These are phyloP conservation scores for Cryptococcus wingfieldii DNA, from an alignment of 1,284 basidiomycete species.

Conservation along the genomic window DNA sequence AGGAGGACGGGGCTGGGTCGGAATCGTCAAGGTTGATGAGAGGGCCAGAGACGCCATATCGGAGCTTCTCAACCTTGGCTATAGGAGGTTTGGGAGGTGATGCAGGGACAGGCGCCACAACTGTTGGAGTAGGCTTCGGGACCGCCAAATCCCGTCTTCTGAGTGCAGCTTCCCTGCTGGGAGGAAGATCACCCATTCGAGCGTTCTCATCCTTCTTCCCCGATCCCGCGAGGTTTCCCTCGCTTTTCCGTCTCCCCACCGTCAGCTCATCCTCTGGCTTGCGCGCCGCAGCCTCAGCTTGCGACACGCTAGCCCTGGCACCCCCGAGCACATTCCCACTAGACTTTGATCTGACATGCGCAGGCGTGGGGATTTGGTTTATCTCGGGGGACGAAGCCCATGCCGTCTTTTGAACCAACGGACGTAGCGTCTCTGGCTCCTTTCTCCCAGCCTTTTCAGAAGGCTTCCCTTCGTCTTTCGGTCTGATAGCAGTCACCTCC, in stretches of 20 bases:
- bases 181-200: conserved; percentile 13
- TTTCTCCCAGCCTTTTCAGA: background rate
- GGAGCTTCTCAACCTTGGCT: background rate
- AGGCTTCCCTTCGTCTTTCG: background rate
- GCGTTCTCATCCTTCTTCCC: background rate
- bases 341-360: too few species aligned
- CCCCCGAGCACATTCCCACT: too few species aligned
- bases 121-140: background rate
- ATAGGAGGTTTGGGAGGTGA: too few species aligned
- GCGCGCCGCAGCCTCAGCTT: too few species aligned
- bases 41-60: conserved; percentile 17
- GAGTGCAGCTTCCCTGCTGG: conserved; percentile 34
- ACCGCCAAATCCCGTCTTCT: conserved; percentile 23
- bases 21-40: conserved; percentile 27
- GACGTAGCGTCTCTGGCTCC: too few species aligned
- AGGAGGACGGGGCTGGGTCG: background rate
- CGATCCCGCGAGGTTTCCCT: background rate
- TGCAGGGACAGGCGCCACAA: background rate
- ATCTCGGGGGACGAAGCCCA: too few species aligned
- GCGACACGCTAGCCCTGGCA: too few species aligned
- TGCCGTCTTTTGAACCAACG: too few species aligned
- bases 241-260: background rate
- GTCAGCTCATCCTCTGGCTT: too few species aligned
- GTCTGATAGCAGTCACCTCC: too few species aligned
- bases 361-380: too few species aligned